A percentile compares a stretch with the other conserved stretches of the same genome.
phyloP scores from a whole-genome alignment of 441 rosid genomes.

The Populus hybrid region DNA sequence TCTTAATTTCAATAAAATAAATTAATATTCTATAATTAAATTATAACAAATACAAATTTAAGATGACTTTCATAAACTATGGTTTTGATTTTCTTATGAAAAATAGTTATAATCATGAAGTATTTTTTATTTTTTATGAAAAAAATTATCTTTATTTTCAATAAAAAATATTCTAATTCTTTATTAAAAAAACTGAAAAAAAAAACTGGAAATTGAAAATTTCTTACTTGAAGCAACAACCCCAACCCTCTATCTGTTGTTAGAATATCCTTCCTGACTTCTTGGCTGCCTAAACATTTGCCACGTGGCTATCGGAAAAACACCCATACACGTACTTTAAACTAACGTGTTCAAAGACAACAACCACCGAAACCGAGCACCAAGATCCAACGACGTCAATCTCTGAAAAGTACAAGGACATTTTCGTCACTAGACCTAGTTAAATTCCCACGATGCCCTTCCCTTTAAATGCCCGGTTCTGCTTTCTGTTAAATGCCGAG shows the following conservation, averaged over 20 bases:
- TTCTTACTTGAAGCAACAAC: too few relatives aligned
- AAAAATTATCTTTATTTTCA: too few relatives aligned
- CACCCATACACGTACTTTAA: not conserved
- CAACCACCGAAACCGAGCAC: not conserved
- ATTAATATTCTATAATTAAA: too few relatives aligned
- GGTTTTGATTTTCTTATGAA: too few relatives aligned
- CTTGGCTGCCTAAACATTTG: not conserved
- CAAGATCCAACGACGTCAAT: constrained; percentile 19
- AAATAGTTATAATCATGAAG: too few relatives aligned
- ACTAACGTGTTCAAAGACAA: constrained; percentile 11
- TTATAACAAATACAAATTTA: too few relatives aligned
- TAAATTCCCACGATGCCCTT: constrained; percentile 30
- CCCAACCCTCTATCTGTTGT: not conserved
- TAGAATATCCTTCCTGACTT: not conserved
- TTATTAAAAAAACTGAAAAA: too few relatives aligned
- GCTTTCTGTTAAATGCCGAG: constrained; percentile 20
- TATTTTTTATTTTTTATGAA: too few relatives aligned
- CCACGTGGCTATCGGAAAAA: constrained; percentile 20
- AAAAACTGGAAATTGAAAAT: too few relatives aligned
- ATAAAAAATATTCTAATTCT: too few relatives aligned
- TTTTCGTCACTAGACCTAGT: constrained; percentile 11
- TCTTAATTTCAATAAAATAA: too few relatives aligned
- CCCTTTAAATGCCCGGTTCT: not conserved
- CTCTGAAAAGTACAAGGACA: constrained; percentile 25
- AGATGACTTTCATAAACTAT: too few relatives aligned